These are phyloP conservation scores for Petunia secreta DNA, from an alignment of 257 asterid species.

Conservation along the genomic window DNA sequence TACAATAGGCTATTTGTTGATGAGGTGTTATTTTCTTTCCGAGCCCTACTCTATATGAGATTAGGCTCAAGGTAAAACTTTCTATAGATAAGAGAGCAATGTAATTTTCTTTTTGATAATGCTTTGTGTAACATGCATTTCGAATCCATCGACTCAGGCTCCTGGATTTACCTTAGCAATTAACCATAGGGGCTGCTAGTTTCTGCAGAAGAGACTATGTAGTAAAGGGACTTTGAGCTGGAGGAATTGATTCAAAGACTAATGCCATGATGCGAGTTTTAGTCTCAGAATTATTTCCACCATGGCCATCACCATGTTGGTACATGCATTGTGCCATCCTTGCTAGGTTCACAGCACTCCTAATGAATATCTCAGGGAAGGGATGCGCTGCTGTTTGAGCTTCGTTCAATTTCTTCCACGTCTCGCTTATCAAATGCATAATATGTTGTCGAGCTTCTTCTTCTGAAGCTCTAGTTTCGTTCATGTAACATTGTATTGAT, in stretches of 20 bases:
- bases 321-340: constrained; percentile 60
- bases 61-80: neutral
- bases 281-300: constrained; percentile 33
- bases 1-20: neutral
- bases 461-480: constrained; percentile 36
- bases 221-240: neutral
- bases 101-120: neutral
- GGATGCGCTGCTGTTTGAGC: constrained; percentile 24
- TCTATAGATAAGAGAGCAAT: no score
- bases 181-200: neutral
- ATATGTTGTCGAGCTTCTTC: constrained; percentile 39
- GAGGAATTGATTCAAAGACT: constrained; percentile 45
- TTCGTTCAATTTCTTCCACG: constrained; percentile 47
- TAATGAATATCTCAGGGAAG: constrained; percentile 31
- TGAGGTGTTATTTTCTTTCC: neutral
- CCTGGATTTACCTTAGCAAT: neutral
- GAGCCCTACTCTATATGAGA: neutral
- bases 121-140: neutral
- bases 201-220: neutral
- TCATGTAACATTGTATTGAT: constrained; percentile 54
- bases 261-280: constrained; percentile 30
- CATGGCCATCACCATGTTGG: constrained; percentile 64
- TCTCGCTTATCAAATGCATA: constrained; percentile 24
- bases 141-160: neutral
- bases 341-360: constrained; percentile 39